phyloP scores from a whole-genome alignment of 139 green algal genomes.

The Chlorella sp. region DNA sequence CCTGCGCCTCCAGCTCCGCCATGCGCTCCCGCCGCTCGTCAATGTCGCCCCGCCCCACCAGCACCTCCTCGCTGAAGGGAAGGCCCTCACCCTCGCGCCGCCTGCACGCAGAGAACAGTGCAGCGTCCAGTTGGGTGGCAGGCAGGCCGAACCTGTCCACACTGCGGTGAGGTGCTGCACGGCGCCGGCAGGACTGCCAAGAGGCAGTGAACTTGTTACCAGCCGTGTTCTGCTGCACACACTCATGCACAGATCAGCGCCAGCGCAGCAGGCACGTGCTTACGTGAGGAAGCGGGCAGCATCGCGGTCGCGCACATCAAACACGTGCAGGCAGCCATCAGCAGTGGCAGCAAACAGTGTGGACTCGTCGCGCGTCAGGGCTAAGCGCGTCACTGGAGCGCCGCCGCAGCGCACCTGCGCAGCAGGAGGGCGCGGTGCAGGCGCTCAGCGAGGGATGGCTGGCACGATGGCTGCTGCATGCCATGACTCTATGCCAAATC shows the following conservation, averaged over 20 bases:
- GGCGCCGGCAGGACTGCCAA: no score
- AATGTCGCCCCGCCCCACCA: conserved; percentile 87
- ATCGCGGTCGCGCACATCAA: conserved; percentile 74
- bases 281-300: conserved; percentile 5
- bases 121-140: no score
- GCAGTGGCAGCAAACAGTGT: conserved; percentile 76
- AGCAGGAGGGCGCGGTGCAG: no score
- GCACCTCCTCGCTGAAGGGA: conserved; percentile 86
- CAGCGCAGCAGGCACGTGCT: not conserved
- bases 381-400: conserved; percentile 71
- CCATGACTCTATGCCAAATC: no score
- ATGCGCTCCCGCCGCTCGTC: conserved; percentile 85
- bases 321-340: conserved; percentile 84
- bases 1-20: conserved; percentile 87
- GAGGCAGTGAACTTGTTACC: no score
- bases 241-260: no score
- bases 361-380: conserved; percentile 74
- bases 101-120: not conserved
- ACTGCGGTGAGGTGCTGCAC: no score
- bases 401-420: conserved; percentile 45
- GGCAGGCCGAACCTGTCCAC: no score
- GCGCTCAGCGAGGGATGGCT: no score
- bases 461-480: no score
- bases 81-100: conserved; percentile 66
- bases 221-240: no score